phyloP scores from a whole-genome alignment of 305 asterid genomes.

The Fraxinus baroniana region DNA sequence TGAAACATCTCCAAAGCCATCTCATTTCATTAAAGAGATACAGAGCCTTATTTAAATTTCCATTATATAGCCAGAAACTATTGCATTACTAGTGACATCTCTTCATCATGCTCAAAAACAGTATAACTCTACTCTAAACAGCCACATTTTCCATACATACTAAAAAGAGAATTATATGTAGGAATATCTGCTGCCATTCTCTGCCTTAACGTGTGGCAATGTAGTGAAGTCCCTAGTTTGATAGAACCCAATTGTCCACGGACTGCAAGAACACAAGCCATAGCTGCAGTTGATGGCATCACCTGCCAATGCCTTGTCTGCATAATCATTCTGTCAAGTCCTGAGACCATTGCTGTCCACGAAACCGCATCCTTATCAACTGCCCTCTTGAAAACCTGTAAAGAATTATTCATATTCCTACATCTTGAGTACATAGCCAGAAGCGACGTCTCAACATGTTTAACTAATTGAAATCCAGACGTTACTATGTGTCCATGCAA shows the following conservation, averaged over 20 bases:
- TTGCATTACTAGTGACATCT: constrained; percentile 74
- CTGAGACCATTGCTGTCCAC: constrained; percentile 80
- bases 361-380: constrained; percentile 57
- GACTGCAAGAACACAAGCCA: constrained; percentile 74
- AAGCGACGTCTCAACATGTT: constrained; percentile 60
- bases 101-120: constrained; percentile 46
- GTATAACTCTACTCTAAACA: constrained; percentile 46
- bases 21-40: constrained; percentile 61
- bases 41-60: constrained; percentile 47
- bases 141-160: constrained; percentile 75
- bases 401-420: constrained; percentile 48
- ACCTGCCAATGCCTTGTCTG: constrained; percentile 51
- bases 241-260: constrained; percentile 62
- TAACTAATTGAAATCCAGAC: constrained; percentile 48
- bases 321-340: constrained; percentile 65
- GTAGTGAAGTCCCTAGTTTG: constrained; percentile 57
- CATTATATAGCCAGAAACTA: constrained; percentile 60
- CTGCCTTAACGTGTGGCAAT: constrained; percentile 58
- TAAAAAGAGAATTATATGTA: constrained; percentile 62
- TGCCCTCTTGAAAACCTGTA: constrained; percentile 42
- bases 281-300: constrained; percentile 52
- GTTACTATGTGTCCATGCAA: constrained; percentile 59
- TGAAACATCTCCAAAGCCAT: constrained; percentile 59
- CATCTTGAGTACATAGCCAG: constrained; percentile 59
- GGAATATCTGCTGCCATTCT: constrained; percentile 49